Evolutionary conservation across 192 early-diverging fungal genomes (phyloP).

Genomic region (Coemansia sp.): DNA sequence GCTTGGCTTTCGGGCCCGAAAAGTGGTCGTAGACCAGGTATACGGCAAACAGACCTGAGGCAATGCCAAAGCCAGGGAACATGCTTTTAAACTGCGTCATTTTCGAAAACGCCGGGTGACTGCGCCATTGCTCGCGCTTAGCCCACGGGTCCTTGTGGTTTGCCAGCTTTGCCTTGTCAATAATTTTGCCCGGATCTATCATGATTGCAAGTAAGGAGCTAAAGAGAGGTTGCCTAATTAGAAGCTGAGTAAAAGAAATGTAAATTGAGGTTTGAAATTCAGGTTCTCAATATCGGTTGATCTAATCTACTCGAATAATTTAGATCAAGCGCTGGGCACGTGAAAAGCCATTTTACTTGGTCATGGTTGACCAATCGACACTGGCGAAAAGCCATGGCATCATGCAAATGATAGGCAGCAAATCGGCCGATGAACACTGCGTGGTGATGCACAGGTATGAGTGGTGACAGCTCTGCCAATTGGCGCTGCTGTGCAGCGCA

Average conservation of each 20-base stretch:
- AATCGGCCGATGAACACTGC: background rate
- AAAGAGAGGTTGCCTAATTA: background rate
- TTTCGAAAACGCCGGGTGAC: constrained; percentile 67
- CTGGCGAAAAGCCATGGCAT: background rate
- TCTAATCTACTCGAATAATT: background rate
- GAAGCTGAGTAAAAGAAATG: constrained; percentile 2
- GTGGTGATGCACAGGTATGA: background rate
- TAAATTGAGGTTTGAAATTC: background rate
- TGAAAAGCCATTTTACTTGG: background rate
- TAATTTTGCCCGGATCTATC: constrained; percentile 51
- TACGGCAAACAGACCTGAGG: constrained; percentile 71
- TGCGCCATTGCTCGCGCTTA: constrained; percentile 71
- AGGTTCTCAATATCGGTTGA: background rate
- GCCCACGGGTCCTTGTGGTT: constrained; percentile 73
- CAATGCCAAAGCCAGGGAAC: constrained; percentile 77
- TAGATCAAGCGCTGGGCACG: background rate
- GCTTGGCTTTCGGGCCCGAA: constrained; percentile 43
- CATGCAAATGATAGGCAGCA: background rate
- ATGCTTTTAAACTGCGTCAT: constrained; percentile 62
- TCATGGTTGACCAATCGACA: background rate
- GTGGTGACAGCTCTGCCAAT: background rate
- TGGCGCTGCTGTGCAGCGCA: background rate
- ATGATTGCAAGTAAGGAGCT: constrained; percentile 14
- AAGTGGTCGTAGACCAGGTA: constrained; percentile 70
- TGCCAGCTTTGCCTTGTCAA: constrained; percentile 38